Conservation (phyloP, 2,329 filamentous ascomycete genomes). For the Calonectria ilicicola region DNA sequence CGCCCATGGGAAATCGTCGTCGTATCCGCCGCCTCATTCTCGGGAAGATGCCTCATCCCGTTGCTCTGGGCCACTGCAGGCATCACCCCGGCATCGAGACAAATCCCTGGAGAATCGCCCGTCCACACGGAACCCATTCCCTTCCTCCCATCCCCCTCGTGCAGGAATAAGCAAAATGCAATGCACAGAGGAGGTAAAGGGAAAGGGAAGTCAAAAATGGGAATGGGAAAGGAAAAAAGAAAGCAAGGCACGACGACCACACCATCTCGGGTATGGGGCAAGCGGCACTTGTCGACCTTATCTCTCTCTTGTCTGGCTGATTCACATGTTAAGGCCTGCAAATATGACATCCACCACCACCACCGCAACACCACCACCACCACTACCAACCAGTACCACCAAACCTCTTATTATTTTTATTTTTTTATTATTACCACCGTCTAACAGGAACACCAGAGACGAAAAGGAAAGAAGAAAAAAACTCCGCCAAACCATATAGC, state of each 20-base stretch:
- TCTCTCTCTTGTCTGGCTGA: neutral
- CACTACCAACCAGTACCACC: neutral
- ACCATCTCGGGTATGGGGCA: neutral
- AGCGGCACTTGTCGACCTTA: neutral
- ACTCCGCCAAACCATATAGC: neutral
- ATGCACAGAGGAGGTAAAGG: neutral
- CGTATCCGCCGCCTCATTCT: constrained; percentile 27
- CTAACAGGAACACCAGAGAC: too few relatives aligned
- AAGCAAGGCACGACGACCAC: neutral
- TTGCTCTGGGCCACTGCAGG: constrained; percentile 37
- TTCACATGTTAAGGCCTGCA: neutral
- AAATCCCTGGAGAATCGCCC: constrained; percentile 16
- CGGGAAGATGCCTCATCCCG: constrained; percentile 29
- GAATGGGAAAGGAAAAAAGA: neutral
- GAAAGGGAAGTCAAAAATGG: neutral
- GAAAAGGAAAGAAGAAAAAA: too few relatives aligned
- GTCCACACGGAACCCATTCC: constrained; percentile 12
- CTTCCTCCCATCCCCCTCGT: neutral
- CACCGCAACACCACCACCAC: neutral
- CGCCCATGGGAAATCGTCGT: neutral
- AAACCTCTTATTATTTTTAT: neutral
- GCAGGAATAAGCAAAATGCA: too few relatives aligned
- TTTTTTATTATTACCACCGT: neutral
- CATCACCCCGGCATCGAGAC: constrained; percentile 32
- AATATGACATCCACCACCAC: neutral